These are phyloP conservation scores for Esteya vermicola DNA, from an alignment of 2,329 filamentous ascomycete genomes.

Conservation along the genomic window DNA sequence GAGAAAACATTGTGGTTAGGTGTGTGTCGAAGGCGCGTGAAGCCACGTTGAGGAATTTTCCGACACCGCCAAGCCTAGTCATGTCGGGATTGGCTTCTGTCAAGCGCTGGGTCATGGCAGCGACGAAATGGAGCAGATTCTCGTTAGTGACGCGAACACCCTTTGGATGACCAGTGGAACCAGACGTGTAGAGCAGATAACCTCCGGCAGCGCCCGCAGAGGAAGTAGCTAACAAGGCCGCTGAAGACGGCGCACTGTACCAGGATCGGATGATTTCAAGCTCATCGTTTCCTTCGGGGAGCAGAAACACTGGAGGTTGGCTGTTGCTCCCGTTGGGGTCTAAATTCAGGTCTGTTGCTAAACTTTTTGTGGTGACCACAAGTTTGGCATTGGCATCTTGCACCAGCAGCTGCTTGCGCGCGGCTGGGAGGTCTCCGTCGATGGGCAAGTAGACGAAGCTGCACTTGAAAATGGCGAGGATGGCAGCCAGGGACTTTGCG, in stretches of 20 bases:
- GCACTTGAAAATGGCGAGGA: constrained; percentile 39
- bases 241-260: no score
- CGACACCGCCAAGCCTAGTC: constrained; percentile 10
- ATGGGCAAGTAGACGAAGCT: constrained; percentile 46
- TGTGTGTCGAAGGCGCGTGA: constrained; percentile 15
- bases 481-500: constrained; percentile 45
- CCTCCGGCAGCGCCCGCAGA: constrained; percentile 28
- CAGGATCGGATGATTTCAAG: constrained; percentile 3
- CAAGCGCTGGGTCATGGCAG: constrained; percentile 9
- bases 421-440: constrained; percentile 42
- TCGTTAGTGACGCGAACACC: constrained; percentile 44
- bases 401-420: constrained; percentile 47
- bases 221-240: no score
- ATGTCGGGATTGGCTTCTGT: constrained; percentile 7
- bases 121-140: constrained; percentile 22
- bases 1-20: constrained; percentile 13
- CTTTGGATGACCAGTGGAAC: constrained; percentile 43
- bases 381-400: constrained; percentile 37
- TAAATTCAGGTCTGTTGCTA: constrained; percentile 16
- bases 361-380: constrained; percentile 31
- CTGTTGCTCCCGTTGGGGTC: no score
- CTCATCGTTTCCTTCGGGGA: constrained; percentile 3
- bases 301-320: not conserved
- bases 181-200: constrained; percentile 41
- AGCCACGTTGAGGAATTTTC: constrained; percentile 14